Percentiles rank a stretch among this genome's conserved stretches.
Evolutionary conservation across 2,329 filamentous ascomycete genomes (phyloP).

Genomic region (Colletotrichum magnum): DNA sequence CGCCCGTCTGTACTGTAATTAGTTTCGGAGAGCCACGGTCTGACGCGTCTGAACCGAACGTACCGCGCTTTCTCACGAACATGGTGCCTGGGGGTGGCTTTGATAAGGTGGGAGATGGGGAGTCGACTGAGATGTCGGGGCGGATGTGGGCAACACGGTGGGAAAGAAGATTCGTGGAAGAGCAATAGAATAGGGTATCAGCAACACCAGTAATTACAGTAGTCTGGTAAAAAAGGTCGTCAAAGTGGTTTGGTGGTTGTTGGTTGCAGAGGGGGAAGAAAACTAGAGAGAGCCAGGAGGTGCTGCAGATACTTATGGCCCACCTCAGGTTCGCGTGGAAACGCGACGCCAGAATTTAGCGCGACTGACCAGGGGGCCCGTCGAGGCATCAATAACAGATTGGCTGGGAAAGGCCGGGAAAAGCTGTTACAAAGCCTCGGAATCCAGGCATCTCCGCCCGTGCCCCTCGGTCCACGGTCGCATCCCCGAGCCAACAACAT

Average conservation of each 20-base stretch:
- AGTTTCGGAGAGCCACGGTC: not conserved
- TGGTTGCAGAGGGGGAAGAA: slow-evolving; percentile 27
- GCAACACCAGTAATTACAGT: slow-evolving; percentile 17
- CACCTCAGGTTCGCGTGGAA: slow-evolving; percentile 37
- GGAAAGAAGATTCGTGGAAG: not conserved
- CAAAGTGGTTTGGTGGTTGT: slow-evolving; percentile 22
- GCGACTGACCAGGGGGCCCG: slow-evolving; percentile 32
- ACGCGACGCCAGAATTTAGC: slow-evolving; percentile 42
- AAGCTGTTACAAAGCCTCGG: not conserved
- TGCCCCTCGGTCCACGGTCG: slow-evolving; percentile 39
- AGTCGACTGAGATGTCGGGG: not conserved
- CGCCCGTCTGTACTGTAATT: slow-evolving; percentile 80
- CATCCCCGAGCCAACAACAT: slow-evolving; percentile 39
- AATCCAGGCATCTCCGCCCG: slow-evolving; percentile 30
- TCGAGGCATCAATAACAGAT: slow-evolving; percentile 42
- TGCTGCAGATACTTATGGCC: slow-evolving; percentile 41
- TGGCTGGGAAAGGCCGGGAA: slow-evolving; percentile 16
- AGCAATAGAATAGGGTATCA: slow-evolving; percentile 26
- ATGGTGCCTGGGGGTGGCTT: slow-evolving; percentile 55
- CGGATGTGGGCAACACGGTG: slow-evolving; percentile 6
- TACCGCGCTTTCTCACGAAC: slow-evolving; percentile 76
- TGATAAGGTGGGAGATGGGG: slow-evolving; percentile 10
- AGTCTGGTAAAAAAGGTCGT: slow-evolving; percentile 16
- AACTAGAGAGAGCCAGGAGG: slow-evolving; percentile 19
- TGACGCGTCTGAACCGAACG: slow-evolving; percentile 47